These are phyloP conservation scores for Actinidia chinensis DNA, from an alignment of 179 eudicot species.

Conservation along the genomic window DNA sequence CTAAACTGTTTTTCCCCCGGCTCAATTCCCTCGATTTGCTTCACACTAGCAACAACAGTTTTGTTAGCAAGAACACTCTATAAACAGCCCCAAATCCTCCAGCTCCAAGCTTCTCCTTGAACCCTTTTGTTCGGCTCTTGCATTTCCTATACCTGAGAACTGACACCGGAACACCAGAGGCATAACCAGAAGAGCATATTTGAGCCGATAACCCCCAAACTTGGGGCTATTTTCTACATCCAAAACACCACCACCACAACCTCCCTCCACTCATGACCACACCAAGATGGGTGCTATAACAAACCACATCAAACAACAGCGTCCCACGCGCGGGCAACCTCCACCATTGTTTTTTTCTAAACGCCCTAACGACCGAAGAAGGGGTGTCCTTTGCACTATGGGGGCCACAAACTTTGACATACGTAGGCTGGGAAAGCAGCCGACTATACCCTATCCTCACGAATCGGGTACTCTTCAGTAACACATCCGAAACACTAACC, in stretches of 20 bases:
- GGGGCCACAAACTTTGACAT: conserved; percentile 67
- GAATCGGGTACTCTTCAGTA: conserved; percentile 45
- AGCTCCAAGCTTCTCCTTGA: conserved; percentile 78
- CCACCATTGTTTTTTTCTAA: conserved; percentile 4
- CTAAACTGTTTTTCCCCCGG: conserved; percentile 93
- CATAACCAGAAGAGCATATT: conserved; percentile 74
- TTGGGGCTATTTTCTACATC: conserved; percentile 55
- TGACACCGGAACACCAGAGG: conserved; percentile 88
- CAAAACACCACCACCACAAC: conserved; percentile 71
- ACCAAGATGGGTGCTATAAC: conserved; percentile 40
- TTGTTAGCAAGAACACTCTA: conserved; percentile 55
- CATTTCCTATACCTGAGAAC: conserved; percentile 66
- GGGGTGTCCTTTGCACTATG: conserved; percentile 50
- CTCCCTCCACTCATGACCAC: conserved; percentile 43
- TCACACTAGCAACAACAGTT: conserved; percentile 65
- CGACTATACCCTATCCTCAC: conserved; percentile 66
- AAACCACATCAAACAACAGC: conserved; percentile 49
- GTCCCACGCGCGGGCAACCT: conserved; percentile 47
- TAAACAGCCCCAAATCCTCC: conserved; percentile 92
- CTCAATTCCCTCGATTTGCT: conserved; percentile 82
- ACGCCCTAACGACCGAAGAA: conserved; percentile 19
- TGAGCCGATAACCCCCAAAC: conserved; percentile 52
- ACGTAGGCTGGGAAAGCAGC: conserved; percentile 81
- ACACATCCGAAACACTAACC: too few species aligned
- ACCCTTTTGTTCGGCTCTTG: conserved; percentile 65